These are phyloP conservation scores for Gentiana macrophylla DNA, from an alignment of 257 asterid species.

Conservation along the genomic window DNA sequence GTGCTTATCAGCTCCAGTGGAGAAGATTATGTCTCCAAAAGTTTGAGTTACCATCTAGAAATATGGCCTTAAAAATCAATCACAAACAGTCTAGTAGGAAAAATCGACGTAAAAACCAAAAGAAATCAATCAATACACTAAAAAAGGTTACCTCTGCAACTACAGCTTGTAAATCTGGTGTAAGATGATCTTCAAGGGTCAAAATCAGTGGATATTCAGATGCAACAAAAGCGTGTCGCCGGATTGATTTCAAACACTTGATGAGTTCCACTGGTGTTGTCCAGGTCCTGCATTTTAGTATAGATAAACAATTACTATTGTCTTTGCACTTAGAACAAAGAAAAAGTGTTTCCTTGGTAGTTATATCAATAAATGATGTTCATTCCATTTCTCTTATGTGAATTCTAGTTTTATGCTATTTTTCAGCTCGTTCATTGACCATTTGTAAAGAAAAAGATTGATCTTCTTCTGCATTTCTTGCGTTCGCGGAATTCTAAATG, in stretches of 20 bases:
- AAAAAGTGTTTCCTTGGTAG: not conserved
- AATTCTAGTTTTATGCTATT: not conserved
- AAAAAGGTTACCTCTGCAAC: constrained; percentile 47
- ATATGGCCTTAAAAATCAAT: not conserved
- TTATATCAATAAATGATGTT: not conserved
- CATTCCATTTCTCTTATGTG: not conserved
- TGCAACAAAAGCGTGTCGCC: constrained; percentile 54
- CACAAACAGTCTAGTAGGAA: not conserved
- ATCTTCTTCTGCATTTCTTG: too few relatives aligned
- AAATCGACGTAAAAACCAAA: not conserved
- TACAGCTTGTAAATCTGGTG: constrained; percentile 61
- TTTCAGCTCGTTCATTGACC: not conserved
- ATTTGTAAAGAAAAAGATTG: too few relatives aligned
- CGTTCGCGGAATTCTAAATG: too few relatives aligned
- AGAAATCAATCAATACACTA: not conserved
- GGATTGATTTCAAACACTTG: constrained; percentile 58
- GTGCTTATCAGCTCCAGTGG: constrained; percentile 27
- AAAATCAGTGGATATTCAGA: constrained; percentile 69
- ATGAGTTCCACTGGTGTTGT: constrained; percentile 57
- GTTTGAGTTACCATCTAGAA: constrained; percentile 51
- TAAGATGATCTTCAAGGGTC: constrained; percentile 79
- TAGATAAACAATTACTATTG: too few relatives aligned
- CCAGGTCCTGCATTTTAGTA: constrained; percentile 43
- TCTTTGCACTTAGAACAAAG: not conserved
- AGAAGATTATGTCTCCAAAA: constrained; percentile 39